Evolutionary conservation across 768 basidiomycete species (phyloP), one percentile per base, ranked within the genome.

Genomic region (Trametes gibbosa): DNA sequence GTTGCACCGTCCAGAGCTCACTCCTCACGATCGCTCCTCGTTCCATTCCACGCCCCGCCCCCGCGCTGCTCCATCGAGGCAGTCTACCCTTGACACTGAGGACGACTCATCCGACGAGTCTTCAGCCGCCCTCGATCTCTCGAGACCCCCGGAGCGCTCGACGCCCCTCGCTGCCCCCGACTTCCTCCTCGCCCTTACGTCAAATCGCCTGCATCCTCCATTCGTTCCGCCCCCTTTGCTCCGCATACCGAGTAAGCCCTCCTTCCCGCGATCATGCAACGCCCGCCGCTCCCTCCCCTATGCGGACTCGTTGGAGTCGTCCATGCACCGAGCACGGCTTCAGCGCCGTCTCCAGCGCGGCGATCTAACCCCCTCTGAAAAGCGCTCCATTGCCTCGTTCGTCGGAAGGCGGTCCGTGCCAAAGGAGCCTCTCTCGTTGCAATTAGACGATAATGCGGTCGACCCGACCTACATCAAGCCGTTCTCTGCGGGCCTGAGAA

Each of bases 181-280:
- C 25, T 79, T 77, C 66, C 70, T 83, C 53, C 72, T 70, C 27
- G 68, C 70, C 23, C 67, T 81, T 61, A 79, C 81, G 59, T 70
- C 72, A 63, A 84, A 81, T 70, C 76, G 75, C 56, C 76, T 86
- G 49, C 60, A 70, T 23, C 73, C 73, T 47, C 68, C 74, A 24
- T 68, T 70, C 42, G 72, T 77, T 23, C 73, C 78, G 4, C 75
- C 84, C 6, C 87, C 87, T 17, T 77, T 87, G 65, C 67, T 78
- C 51, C 75, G 76, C 51, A 64, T 68, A 24, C 60, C 75, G 50
- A 70, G 67, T 50, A 34, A 61, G 42, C 72, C 76, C 35, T 63
- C 75, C 39, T 87, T 80, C 68, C 85, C 85, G 58, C 82, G 82
- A 29, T 87, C 86, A n/a, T 79, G 73, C 57, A 82, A 84, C 64